phyloP scores from a whole-genome alignment of 352 stramenopile genomes.

The Phytopythium mirpurense region DNA sequence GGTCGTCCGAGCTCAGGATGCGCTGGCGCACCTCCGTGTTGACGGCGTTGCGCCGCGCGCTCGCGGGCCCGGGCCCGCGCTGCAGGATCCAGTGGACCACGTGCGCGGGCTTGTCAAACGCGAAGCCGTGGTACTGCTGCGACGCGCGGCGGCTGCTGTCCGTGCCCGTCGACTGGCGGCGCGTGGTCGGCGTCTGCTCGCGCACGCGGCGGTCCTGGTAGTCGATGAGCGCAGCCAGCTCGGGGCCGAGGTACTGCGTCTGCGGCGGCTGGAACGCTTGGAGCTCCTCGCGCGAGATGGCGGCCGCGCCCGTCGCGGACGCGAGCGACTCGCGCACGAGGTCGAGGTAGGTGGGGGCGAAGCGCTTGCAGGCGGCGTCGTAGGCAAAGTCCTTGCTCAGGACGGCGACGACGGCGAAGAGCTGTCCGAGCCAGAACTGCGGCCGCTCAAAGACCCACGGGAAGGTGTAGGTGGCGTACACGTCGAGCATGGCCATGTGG shows the following conservation, averaged over 20 bases:
- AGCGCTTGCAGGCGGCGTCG: constrained; percentile 55
- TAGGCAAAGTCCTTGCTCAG: constrained; percentile 69
- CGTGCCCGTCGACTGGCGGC: constrained; percentile 18
- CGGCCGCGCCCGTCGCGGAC: constrained; percentile 13
- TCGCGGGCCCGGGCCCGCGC: constrained; percentile 4
- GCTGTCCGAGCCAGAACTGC: constrained; percentile 72
- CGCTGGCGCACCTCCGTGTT: constrained; percentile 56
- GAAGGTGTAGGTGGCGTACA: constrained; percentile 75
- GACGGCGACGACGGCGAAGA: constrained; percentile 63
- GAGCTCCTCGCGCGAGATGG: constrained; percentile 36
- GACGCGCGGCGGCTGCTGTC: constrained; percentile 17
- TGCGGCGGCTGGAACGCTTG: constrained; percentile 39
- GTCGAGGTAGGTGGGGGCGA: constrained; percentile 65
- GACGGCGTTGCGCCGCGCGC: constrained; percentile 44
- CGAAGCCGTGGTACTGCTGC: constrained; percentile 75
- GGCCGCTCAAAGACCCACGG: constrained; percentile 64
- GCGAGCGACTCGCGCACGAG: constrained; percentile 60
- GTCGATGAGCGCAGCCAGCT: constrained; percentile 72
- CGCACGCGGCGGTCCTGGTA: constrained; percentile 68
- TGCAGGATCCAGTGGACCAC: constrained; percentile 76
- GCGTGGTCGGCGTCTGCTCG: constrained; percentile 40
- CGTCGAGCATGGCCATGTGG: constrained; percentile 41
- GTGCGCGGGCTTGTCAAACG: constrained; percentile 73
- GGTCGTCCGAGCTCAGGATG: constrained; percentile 68
- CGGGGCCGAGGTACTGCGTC: constrained; percentile 54